These are phyloP conservation scores for Geotrichum cucujoidarum DNA, from an alignment of 1,139 yeast species.

Conservation along the genomic window DNA sequence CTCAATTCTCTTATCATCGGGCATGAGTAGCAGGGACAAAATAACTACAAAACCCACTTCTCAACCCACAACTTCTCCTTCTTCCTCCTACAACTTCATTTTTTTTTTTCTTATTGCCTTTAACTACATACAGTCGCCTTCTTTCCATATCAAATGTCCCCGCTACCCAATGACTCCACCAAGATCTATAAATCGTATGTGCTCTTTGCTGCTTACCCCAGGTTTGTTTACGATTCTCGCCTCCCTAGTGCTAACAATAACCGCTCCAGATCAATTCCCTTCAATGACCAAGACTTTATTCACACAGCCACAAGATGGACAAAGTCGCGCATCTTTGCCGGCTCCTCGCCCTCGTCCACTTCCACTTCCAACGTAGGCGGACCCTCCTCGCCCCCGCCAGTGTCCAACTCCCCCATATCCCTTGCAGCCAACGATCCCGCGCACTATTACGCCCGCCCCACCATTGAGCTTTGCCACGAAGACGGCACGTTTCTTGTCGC, in stretches of 20 bases:
- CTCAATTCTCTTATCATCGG: too few relatives aligned
- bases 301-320: conserved; percentile 32
- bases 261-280: conserved; percentile 23
- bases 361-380: conserved; percentile 11
- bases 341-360: not conserved
- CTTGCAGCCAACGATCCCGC: conserved; percentile 11
- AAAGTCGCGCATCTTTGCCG: conserved; percentile 25
- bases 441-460: conserved; percentile 18
- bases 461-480: conserved; percentile 15
- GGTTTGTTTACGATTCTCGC: not conserved
- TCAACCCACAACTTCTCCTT: too few relatives aligned
- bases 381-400: conserved; percentile 19
- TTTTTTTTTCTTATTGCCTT: too few relatives aligned
- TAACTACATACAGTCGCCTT: too few relatives aligned
- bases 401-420: conserved; percentile 13
- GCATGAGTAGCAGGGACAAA: too few relatives aligned
- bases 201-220: not conserved
- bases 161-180: conserved; percentile 21
- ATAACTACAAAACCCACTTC: too few relatives aligned
- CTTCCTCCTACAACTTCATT: too few relatives aligned
- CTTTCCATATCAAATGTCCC: not conserved
- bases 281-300: conserved; percentile 26
- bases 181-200: conserved; percentile 26
- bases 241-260: too few relatives aligned
- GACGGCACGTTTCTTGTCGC: conserved; percentile 23